A percentile compares a stretch with the other conserved stretches of the same genome.
Evolutionary conservation across 257 asterid species (phyloP).

Genomic region (Solanum dulcamara): DNA sequence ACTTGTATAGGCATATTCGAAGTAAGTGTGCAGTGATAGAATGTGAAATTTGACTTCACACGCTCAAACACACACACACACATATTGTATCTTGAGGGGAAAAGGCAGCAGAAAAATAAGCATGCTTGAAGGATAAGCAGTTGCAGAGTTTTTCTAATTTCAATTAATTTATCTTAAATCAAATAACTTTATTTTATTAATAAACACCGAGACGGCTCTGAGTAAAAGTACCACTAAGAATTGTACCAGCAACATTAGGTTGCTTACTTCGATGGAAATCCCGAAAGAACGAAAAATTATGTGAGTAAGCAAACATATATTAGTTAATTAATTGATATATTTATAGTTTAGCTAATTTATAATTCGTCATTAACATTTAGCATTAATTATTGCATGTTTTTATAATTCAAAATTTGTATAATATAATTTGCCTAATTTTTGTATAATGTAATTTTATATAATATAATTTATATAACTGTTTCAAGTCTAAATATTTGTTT

Average conservation of each 20-base stretch:
- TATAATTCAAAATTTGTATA: too few relatives aligned
- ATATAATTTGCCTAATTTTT: too few relatives aligned
- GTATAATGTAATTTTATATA: too few relatives aligned
- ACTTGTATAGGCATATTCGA: too few relatives aligned
- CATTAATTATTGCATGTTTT: too few relatives aligned
- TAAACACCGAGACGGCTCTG: background rate
- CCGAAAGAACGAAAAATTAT: background rate
- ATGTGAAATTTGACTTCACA: background rate
- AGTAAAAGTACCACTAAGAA: background rate
- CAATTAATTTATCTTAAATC: background rate
- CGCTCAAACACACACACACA: too few relatives aligned
- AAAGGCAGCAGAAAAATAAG: background rate
- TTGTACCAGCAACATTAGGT: background rate
- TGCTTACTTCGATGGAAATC: background rate
- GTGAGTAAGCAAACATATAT: too few relatives aligned
- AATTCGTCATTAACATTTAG: too few relatives aligned
- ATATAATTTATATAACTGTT: too few relatives aligned
- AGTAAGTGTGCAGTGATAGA: background rate
- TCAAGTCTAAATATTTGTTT: too few relatives aligned
- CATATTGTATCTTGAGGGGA: background rate
- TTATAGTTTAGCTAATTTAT: too few relatives aligned
- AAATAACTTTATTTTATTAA: background rate
- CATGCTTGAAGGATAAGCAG: background rate
- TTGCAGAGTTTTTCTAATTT: background rate
- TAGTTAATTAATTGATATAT: too few relatives aligned